These are phyloP conservation scores for Pichia sorboxylosa DNA, from an alignment of 1,139 yeast species.

Conservation along the genomic window DNA sequence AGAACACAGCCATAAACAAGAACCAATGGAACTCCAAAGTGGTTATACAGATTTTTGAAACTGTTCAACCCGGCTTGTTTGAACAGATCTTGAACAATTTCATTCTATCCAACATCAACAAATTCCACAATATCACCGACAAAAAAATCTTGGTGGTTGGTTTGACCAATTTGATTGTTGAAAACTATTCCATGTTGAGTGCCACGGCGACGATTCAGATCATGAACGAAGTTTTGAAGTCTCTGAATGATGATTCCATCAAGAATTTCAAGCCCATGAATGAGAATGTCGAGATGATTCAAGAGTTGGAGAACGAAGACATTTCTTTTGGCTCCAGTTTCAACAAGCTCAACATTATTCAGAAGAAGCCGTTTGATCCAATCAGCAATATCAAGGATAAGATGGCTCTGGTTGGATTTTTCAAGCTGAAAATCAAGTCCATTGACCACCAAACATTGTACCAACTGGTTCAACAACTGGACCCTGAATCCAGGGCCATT, in stretches of 20 bases:
- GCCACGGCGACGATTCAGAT: slow-evolving; percentile 37
- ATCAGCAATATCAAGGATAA: slow-evolving; percentile 29
- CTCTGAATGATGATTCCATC: slow-evolving; percentile 30
- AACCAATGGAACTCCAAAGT: slow-evolving; percentile 35
- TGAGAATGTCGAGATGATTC: slow-evolving; percentile 24
- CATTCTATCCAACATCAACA: slow-evolving; percentile 54
- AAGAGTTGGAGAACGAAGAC: slow-evolving; percentile 52
- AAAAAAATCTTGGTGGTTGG: slow-evolving; percentile 73
- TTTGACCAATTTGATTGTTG: slow-evolving; percentile 44
- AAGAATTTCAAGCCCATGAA: slow-evolving; percentile 24
- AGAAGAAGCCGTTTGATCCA: slow-evolving; percentile 58
- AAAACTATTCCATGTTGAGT: slow-evolving; percentile 19
- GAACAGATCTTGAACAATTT: slow-evolving; percentile 33
- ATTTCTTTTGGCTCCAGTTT: slow-evolving; percentile 76
- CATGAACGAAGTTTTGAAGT: slow-evolving; percentile 39
- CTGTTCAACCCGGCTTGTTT: slow-evolving; percentile 42
- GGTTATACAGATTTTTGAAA: slow-evolving; percentile 45
- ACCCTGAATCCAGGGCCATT: slow-evolving; percentile 27
- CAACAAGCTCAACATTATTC: slow-evolving; percentile 59
- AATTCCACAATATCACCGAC: slow-evolving; percentile 57
- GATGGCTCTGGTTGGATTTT: slow-evolving; percentile 21
- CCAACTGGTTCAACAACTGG: slow-evolving; percentile 4
- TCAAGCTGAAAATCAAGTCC: slow-evolving; percentile 25
- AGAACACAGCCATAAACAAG: slow-evolving; percentile 12
- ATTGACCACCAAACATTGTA: slow-evolving; percentile 8